These are phyloP conservation scores for Gamsiella multidivaricata DNA, from an alignment of 192 early-diverging fungal genomes.

Conservation along the genomic window DNA sequence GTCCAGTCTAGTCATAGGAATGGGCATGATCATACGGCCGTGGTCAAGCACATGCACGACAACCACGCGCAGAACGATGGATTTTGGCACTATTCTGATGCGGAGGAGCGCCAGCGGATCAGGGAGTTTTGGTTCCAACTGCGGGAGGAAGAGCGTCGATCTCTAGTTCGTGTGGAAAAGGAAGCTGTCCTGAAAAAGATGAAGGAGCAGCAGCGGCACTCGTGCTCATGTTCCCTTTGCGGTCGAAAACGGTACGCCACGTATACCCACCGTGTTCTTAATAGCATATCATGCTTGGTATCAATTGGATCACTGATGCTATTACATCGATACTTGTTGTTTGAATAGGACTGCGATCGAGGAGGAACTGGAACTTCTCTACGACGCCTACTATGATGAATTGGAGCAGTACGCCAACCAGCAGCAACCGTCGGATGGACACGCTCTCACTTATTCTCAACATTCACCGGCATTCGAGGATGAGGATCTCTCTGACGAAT, in stretches of 20 bases:
- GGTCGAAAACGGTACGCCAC: constrained; percentile 76
- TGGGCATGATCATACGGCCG: constrained; percentile 34
- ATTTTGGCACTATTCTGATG: constrained; percentile 77
- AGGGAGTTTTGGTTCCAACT: constrained; percentile 88
- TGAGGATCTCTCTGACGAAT: constrained; percentile 57
- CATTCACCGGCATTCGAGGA: constrained; percentile 52
- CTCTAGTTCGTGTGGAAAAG: constrained; percentile 86
- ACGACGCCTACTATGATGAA: constrained; percentile 92
- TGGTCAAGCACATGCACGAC: constrained; percentile 42
- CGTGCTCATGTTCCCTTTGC: constrained; percentile 87
- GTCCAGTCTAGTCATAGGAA: constrained; percentile 28
- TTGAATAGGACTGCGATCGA: constrained; percentile 78
- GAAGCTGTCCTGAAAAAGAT: constrained; percentile 89
- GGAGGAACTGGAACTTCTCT: constrained; percentile 85
- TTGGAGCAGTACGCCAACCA: constrained; percentile 87
- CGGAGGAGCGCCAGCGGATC: constrained; percentile 81
- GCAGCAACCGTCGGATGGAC: constrained; percentile 61
- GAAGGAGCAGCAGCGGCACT: constrained; percentile 89
- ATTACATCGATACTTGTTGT: background rate
- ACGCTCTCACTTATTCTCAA: constrained; percentile 54
- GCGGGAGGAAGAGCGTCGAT: constrained; percentile 80
- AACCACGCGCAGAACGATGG: constrained; percentile 61
- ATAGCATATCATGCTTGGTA: background rate
- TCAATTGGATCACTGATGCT: background rate
- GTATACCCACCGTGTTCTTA: background rate